Evolutionary conservation across 108 stramenopile genomes (phyloP).

Genomic region (Skeletonema marinoi): DNA sequence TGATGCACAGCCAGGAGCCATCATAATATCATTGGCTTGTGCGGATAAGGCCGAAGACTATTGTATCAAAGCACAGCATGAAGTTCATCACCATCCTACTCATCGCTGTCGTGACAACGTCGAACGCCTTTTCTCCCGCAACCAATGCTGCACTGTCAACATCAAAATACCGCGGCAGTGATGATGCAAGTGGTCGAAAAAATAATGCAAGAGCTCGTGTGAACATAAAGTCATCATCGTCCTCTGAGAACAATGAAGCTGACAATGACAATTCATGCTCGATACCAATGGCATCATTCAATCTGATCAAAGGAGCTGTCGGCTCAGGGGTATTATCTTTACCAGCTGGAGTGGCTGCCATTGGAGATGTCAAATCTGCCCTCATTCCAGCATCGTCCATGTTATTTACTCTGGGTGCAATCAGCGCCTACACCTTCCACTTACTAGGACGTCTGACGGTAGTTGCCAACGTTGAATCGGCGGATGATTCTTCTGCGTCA

Average conservation of each 20-base stretch:
- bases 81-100: neutral
- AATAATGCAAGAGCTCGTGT: neutral
- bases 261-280: neutral
- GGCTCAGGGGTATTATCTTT: slow-evolving; percentile 88
- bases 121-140: neutral
- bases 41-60: no score
- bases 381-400: slow-evolving; percentile 70
- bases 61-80: neutral
- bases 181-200: neutral
- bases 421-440: slow-evolving; percentile 89
- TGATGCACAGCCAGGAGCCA: no score
- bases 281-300: slow-evolving; percentile 70
- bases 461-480: slow-evolving; percentile 10
- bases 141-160: neutral
- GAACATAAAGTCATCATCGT: neutral
- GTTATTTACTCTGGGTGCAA: slow-evolving; percentile 67
- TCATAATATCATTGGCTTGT: no score
- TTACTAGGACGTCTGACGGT: slow-evolving; percentile 68
- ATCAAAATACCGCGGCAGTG: neutral
- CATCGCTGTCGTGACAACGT: neutral
- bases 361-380: slow-evolving; percentile 42
- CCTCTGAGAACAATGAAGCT: neutral
- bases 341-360: slow-evolving; percentile 77
- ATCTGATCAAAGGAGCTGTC: slow-evolving; percentile 88
- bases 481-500: neutral